Conservation (phyloP, 495 filamentous ascomycete species). For the Penicillium chermesinum region DNA sequence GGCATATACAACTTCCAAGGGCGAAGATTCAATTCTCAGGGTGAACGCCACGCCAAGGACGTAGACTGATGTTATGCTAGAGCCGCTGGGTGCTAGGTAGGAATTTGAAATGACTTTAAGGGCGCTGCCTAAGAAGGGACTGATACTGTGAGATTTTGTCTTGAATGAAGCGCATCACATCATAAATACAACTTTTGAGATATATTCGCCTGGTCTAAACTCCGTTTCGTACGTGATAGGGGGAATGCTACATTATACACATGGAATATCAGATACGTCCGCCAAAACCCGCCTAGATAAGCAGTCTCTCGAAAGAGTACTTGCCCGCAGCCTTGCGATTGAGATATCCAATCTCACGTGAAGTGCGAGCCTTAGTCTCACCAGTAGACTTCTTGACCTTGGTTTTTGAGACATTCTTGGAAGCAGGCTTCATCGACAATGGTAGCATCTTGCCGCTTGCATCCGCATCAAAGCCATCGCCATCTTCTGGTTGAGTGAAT, state of each 20-base stretch:
- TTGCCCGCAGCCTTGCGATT: constrained; percentile 66
- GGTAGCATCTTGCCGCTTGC: constrained; percentile 47
- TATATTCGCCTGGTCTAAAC: constrained; percentile 11
- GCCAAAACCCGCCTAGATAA: constrained; percentile 39
- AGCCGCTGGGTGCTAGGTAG: too few species aligned
- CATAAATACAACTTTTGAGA: background rate
- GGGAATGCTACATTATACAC: constrained; percentile 21
- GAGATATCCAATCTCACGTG: constrained; percentile 65
- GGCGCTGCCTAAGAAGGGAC: too few species aligned
- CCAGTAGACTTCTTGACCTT: constrained; percentile 42
- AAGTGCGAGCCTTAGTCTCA: constrained; percentile 57
- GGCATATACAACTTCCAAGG: too few species aligned
- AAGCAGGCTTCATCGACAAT: constrained; percentile 65
- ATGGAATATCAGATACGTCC: constrained; percentile 12
- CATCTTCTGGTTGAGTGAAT: constrained; percentile 28
- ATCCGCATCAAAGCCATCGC: constrained; percentile 34
- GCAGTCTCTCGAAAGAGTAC: constrained; percentile 72
- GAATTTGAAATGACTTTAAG: too few species aligned
- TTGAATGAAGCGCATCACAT: background rate
- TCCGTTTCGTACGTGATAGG: constrained; percentile 23
- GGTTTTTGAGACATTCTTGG: constrained; percentile 51
- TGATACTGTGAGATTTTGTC: background rate
- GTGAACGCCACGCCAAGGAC: too few species aligned
- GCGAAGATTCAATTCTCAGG: too few species aligned
- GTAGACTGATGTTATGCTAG: too few species aligned